Evolutionary conservation across 169 alveolate genomes (phyloP).

Genomic region (Eimeria necatrix): DNA sequence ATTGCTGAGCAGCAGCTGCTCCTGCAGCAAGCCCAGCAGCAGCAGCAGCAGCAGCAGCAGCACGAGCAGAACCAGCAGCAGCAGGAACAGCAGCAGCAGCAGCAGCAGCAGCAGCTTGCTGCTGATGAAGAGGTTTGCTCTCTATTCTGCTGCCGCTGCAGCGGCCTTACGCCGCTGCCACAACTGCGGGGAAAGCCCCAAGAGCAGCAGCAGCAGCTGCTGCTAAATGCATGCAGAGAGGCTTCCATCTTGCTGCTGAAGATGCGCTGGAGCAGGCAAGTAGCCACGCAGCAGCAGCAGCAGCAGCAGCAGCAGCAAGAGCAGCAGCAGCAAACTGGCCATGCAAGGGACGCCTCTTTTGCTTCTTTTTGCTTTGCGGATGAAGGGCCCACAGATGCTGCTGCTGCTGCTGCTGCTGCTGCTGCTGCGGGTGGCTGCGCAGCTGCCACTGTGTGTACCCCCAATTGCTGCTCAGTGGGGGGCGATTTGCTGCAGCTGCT

Average conservation of each 20-base stretch:
- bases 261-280: slow-evolving; percentile 51
- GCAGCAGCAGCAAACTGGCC: slow-evolving; percentile 3
- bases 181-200: not conserved
- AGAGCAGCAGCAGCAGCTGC: slow-evolving; percentile 4
- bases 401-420: not conserved
- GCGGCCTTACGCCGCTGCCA: slow-evolving; percentile 75
- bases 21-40: not conserved
- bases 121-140: slow-evolving; percentile 56
- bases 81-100: not conserved
- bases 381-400: slow-evolving; percentile 7
- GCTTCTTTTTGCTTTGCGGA: not conserved
- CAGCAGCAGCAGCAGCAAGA: slow-evolving; percentile 47
- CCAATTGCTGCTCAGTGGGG: not conserved
- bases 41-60: not conserved
- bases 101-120: not conserved
- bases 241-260: slow-evolving; percentile 63
- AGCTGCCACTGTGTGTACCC: not conserved
- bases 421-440: not conserved
- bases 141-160: slow-evolving; percentile 76
- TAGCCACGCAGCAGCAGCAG: slow-evolving; percentile 2
- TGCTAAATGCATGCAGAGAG: slow-evolving; percentile 71
- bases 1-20: slow-evolving; percentile 25
- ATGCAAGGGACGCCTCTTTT: not conserved
- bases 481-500: too few species aligned
- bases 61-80: not conserved